Evolutionary conservation across 306 rosid species (phyloP).

Genomic region (Castanea sativa): DNA sequence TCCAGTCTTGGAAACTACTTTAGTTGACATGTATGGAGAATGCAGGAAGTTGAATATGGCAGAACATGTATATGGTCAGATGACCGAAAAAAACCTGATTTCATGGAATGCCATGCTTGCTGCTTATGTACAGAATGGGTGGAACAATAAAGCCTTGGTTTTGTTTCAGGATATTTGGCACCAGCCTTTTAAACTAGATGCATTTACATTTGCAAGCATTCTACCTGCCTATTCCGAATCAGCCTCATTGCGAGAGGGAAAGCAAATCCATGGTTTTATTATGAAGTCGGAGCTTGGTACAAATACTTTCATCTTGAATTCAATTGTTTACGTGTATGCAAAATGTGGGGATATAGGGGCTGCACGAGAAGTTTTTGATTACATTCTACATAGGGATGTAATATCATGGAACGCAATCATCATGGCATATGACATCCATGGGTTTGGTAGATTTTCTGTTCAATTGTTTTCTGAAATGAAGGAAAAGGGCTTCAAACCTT

Average conservation of each 20-base stretch:
- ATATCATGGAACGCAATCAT: conserved; percentile 55
- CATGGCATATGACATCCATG: conserved; percentile 63
- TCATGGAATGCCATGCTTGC: conserved; percentile 58
- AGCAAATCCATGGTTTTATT: conserved; percentile 50
- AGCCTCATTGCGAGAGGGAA: conserved; percentile 44
- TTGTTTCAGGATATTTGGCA: conserved; percentile 38
- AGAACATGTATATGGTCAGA: conserved; percentile 35
- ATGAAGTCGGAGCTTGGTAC: conserved; percentile 30
- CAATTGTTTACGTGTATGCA: conserved; percentile 47
- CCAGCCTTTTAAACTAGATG: conserved; percentile 32
- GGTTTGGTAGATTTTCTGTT: conserved; percentile 41
- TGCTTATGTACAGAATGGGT: conserved; percentile 33
- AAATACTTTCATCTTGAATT: conserved; percentile 47
- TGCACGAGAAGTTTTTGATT: conserved; percentile 36
- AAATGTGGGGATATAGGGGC: conserved; percentile 42
- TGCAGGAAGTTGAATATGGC: conserved; percentile 33
- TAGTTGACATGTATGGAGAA: conserved; percentile 44
- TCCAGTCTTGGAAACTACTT: conserved; percentile 47
- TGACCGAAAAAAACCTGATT: conserved; percentile 32
- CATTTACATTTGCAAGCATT: conserved; percentile 50
- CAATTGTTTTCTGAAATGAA: conserved; percentile 42
- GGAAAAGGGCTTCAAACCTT: conserved; percentile 38
- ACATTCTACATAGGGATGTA: conserved; percentile 37
- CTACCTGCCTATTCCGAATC: conserved; percentile 48
- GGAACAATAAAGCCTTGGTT: conserved; percentile 38